Conservation (phyloP, 192 early-diverging fungal species). For the Backusella tuberculispora region DNA sequence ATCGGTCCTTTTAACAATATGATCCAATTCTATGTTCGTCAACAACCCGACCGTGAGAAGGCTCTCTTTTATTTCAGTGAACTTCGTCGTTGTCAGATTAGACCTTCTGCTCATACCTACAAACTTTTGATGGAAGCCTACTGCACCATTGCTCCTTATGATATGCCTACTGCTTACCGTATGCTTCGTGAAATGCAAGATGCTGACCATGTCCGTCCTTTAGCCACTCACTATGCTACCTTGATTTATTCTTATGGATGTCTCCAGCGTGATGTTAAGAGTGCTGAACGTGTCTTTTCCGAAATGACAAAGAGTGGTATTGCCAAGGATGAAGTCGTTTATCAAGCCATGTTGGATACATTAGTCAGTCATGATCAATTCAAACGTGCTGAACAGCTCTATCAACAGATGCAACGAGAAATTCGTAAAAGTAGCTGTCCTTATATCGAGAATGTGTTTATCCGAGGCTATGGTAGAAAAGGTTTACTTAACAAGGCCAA, state of each 20-base stretch:
- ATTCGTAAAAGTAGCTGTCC: slow-evolving; percentile 48
- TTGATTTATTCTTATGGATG: slow-evolving; percentile 61
- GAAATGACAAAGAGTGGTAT: slow-evolving; percentile 44
- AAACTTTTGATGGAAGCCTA: slow-evolving; percentile 60
- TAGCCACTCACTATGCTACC: slow-evolving; percentile 55
- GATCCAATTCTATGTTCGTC: slow-evolving; percentile 66
- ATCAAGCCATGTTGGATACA: slow-evolving; percentile 60
- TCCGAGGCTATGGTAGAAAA: slow-evolving; percentile 56
- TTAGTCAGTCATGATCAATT: slow-evolving; percentile 51
- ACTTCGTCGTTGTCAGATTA: slow-evolving; percentile 45
- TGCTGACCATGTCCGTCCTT: slow-evolving; percentile 42
- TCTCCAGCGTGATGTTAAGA: slow-evolving; percentile 50
- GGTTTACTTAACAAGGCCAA: slow-evolving; percentile 46
- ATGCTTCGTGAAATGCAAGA: slow-evolving; percentile 48
- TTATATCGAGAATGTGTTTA: slow-evolving; percentile 64
- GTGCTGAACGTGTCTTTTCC: slow-evolving; percentile 47
- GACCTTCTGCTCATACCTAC: slow-evolving; percentile 58
- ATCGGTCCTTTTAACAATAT: slow-evolving; percentile 60
- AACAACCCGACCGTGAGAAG: slow-evolving; percentile 51
- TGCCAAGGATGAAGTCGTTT: slow-evolving; percentile 50
- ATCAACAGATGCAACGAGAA: slow-evolving; percentile 42
- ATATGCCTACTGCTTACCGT: slow-evolving; percentile 54
- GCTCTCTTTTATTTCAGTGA: slow-evolving; percentile 54
- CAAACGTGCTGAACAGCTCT: slow-evolving; percentile 46
- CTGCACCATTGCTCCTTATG: slow-evolving; percentile 56